Base-by-base conservation (phyloP, 73 alveolate genomes). In the Urostyla sp. region DNA sequence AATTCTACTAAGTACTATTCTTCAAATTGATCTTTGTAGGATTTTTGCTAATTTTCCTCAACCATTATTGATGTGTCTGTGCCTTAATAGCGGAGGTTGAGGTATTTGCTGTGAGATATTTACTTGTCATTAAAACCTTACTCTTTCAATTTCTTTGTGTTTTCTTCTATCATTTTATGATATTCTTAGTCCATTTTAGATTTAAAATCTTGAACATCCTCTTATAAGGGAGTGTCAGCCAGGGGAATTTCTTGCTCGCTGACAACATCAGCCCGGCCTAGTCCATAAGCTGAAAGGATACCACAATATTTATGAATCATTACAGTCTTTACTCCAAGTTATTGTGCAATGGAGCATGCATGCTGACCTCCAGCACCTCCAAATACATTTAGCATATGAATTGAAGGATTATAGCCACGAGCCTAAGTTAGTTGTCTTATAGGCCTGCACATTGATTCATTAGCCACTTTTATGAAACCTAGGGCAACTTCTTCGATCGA, bases 291-390 rank as follows among this genome's bases (percentile, higher is more conserved):
- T 40, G 91, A 69, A 0, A 91, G 77, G 30, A 91, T 80, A 11
- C 97, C 97, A 27, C 94, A 80, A 75, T 90, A 90, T 76, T 87
- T 90, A 60, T 89, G 96, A 31, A 94, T 91, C 20, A 87, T 46
- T 13, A 94, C 83, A 35, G 67, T 75, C 84, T 67, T 72, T 36
- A 94, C 92, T 8, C 96, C 98, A 18, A 94, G 87, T 24, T 63
- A 51, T 34, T 83, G 67, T 5, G 99, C 99, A 32, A 94, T 74
- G 15, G 95, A 81, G 49, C 98, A 90, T 13, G 94, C 97, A 93
- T 94, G 99, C 40, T 94, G 87, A 26, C 96, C 98, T 34, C 97
- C 99, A 32, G 99, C 99, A 18, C 98, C 98, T 30, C 99, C 99
- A 87, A 90, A 94, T 50, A 95, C 74, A 35, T 80, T 66, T 10